These are phyloP conservation scores for Diplogelasinospora grovesii DNA, from an alignment of 495 filamentous ascomycete genomes.

Conservation along the genomic window DNA sequence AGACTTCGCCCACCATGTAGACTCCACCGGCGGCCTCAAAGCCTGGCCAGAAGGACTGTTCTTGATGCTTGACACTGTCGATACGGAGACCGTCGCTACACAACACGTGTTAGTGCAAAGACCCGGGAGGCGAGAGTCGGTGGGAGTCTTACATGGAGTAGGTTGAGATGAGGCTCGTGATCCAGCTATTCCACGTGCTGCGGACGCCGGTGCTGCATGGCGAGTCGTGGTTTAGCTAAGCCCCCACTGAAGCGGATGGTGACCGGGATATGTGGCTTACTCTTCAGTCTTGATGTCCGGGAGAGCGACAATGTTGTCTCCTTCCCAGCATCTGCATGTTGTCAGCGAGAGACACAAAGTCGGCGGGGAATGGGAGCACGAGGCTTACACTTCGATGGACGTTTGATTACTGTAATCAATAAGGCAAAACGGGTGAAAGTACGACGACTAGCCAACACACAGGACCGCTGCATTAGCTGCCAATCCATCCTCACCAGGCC, in stretches of 20 bases:
- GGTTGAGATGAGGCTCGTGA: constrained; percentile 52
- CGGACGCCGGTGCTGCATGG: constrained; percentile 41
- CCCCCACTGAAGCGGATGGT: neutral
- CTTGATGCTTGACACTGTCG: constrained; percentile 68
- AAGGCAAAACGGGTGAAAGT: constrained; percentile 62
- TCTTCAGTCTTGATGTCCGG: constrained; percentile 66
- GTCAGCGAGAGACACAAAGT: constrained; percentile 14
- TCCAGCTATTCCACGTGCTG: constrained; percentile 58
- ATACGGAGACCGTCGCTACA: constrained; percentile 63
- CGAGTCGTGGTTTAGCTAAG: too few relatives aligned
- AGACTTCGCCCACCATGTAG: constrained; percentile 65
- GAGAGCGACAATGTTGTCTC: constrained; percentile 54
- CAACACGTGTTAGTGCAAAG: neutral
- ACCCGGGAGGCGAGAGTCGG: too few relatives aligned
- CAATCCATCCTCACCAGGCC: too few relatives aligned
- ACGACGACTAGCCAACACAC: constrained; percentile 23
- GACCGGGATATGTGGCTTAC: constrained; percentile 1
- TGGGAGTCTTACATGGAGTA: constrained; percentile 51
- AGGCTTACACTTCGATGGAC: constrained; percentile 30
- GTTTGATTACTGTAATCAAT: constrained; percentile 59
- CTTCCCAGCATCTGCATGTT: constrained; percentile 53
- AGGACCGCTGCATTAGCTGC: too few relatives aligned
- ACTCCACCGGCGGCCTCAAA: constrained; percentile 63
- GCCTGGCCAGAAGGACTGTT: constrained; percentile 60
- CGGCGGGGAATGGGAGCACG: too few relatives aligned